Base-by-base conservation (phyloP, 2,329 filamentous ascomycete species). In the Aspergillus hortae region DNA sequence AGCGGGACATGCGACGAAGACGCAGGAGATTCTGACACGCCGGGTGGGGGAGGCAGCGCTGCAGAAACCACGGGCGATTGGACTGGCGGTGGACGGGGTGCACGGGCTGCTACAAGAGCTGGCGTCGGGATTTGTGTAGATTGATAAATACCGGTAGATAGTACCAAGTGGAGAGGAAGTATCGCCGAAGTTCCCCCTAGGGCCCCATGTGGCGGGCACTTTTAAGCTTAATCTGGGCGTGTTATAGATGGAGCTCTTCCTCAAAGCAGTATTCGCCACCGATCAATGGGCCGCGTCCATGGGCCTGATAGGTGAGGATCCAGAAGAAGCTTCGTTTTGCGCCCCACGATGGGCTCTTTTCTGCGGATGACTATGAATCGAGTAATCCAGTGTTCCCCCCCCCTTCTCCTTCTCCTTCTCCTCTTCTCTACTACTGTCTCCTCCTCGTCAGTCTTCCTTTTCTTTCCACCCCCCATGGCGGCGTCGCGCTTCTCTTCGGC, bases 51-150 rank as follows among this genome's bases (percentile, higher is more conserved):
- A 59, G 14, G 48, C 62, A 14, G 62, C 63, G 6, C 52, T 70
- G 36, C 53, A 65, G 43, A 71, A 70, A 10, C 67, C 66, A 12
- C 65, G 68, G 19, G 66, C 68, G 4, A 60, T 74, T 15, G 67
- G 68, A 45, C 56, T 74, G 46, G 62, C 63, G 47, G 56, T 72
- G 44, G 64, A 73, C 15, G 62, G 70, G 23, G 70, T 71, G 30
- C 67, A 73, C 57, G 61, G 58, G 12, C 58, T 73, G 45, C 53
- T 74, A 56, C 59, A 70, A 15, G 61, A 68, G 44, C 51, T 74
- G 47, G 72, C 74, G 59, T 67, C 60, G 52, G 59, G 60, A 17
- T 74, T 73, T 57, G 54, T 72, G 41, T 74, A 55, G 66, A 51
- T 49, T 12, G 33, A n/a, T 38, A 38, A 14, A 38, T 38, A 38